These are phyloP conservation scores for Astrothelium macrocarpum DNA, from an alignment of 495 filamentous ascomycete genomes.

Conservation along the genomic window DNA sequence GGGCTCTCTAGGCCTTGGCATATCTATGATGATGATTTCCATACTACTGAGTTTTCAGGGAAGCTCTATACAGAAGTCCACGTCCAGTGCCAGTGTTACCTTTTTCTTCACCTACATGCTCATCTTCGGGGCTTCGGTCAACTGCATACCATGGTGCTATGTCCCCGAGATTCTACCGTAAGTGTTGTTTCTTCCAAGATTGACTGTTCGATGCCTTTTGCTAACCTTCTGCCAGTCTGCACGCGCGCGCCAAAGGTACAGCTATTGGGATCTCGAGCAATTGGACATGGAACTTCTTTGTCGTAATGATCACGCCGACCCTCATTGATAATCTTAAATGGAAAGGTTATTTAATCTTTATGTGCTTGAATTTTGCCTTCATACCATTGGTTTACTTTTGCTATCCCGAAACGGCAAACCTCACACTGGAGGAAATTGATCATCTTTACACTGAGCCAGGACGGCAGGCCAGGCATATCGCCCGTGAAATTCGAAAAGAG, in stretches of 20 bases:
- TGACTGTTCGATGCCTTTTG: background rate
- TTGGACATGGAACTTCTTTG: constrained; percentile 36
- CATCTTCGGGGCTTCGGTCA: constrained; percentile 40
- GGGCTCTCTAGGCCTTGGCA: constrained; percentile 39
- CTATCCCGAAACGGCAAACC: constrained; percentile 15
- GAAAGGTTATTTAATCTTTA: constrained; percentile 26
- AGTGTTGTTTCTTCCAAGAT: background rate
- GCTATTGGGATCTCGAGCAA: constrained; percentile 36
- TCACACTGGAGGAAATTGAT: constrained; percentile 20
- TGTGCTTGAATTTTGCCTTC: constrained; percentile 28
- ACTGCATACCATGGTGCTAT: constrained; percentile 39
- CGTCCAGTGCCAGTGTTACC: constrained; percentile 34
- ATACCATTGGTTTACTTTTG: constrained; percentile 39
- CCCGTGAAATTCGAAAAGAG: background rate
- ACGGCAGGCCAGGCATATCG: background rate
- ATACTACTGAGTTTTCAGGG: constrained; percentile 42
- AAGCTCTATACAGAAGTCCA: constrained; percentile 18
- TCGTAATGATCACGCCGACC: constrained; percentile 30
- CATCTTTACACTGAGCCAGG: constrained; percentile 6
- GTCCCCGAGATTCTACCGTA: constrained; percentile 12
- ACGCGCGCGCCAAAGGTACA: constrained; percentile 37
- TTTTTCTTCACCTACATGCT: constrained; percentile 46
- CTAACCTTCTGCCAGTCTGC: constrained; percentile 11
- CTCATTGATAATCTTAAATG: constrained; percentile 21
- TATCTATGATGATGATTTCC: constrained; percentile 45